These are phyloP conservation scores for Metarhizium anisopliae DNA, from an alignment of 2,329 filamentous ascomycete species.

Conservation along the genomic window DNA sequence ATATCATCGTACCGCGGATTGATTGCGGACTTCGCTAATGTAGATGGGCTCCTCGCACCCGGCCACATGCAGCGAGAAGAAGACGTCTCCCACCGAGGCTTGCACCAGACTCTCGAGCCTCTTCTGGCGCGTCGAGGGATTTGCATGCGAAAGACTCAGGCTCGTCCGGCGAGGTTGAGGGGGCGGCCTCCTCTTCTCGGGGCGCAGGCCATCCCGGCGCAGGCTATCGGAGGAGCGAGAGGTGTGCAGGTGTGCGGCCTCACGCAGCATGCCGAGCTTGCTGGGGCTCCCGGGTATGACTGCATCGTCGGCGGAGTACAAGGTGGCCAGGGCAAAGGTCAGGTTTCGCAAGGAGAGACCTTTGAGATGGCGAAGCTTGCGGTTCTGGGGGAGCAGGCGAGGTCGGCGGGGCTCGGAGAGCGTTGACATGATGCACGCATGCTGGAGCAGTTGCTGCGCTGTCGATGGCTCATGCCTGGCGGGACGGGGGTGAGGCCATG, in stretches of 20 bases:
- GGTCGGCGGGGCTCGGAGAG: conserved; percentile 33
- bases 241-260: conserved; percentile 40
- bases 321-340: conserved; percentile 50
- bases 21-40: conserved; percentile 71
- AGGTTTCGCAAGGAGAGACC: conserved; percentile 84
- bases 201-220: conserved; percentile 6
- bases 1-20: conserved; percentile 50
- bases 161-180: conserved; percentile 35
- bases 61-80: conserved; percentile 74
- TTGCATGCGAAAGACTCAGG: conserved; percentile 37
- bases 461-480: background rate
- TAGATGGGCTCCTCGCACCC: conserved; percentile 68
- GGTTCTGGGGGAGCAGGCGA: conserved; percentile 62
- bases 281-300: conserved; percentile 60
- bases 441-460: conserved; percentile 3
- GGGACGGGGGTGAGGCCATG: too few species aligned
- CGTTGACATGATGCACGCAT: conserved; percentile 22
- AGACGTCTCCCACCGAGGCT: conserved; percentile 71
- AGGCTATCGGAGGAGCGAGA: conserved; percentile 33
- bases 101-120: conserved; percentile 66
- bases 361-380: conserved; percentile 78
- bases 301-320: conserved; percentile 70
- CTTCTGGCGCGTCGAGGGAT: conserved; percentile 52
- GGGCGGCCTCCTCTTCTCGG: conserved; percentile 7
- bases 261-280: conserved; percentile 49